A percentile compares a stretch with the other conserved stretches of the same genome.
These are phyloP conservation scores for Diplodia corticola DNA, from an alignment of 2,329 filamentous ascomycete genomes.

Conservation along the genomic window DNA sequence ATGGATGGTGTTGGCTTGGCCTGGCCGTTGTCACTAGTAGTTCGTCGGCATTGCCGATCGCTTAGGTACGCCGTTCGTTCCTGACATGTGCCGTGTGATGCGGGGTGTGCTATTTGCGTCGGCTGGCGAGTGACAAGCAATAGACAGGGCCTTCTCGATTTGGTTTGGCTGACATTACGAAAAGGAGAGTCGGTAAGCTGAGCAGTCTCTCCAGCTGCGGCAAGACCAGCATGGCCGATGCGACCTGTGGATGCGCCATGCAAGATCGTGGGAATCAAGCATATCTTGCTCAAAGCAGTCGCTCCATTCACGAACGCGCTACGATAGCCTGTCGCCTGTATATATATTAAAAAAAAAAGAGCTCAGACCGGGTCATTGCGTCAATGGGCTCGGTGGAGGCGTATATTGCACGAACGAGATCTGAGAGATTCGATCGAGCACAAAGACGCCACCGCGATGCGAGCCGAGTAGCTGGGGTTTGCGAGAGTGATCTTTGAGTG, in stretches of 20 bases:
- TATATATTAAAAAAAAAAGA: no score
- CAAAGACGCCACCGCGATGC: not conserved
- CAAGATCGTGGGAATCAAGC: not conserved
- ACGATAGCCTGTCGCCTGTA: not conserved
- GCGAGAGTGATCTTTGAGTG: not conserved
- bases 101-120: not conserved
- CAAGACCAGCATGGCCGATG: not conserved
- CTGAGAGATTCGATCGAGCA: not conserved
- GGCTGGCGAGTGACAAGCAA: not conserved
- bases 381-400: not conserved
- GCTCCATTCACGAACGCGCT: not conserved
- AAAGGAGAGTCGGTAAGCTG: not conserved
- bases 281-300: not conserved
- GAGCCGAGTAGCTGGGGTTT: not conserved
- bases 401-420: not conserved
- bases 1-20: no score
- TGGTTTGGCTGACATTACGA: no score
- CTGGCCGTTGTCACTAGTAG: not conserved
- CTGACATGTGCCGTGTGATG: not conserved
- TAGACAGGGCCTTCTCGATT: not conserved
- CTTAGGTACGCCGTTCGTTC: not conserved
- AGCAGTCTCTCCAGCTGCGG: not conserved
- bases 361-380: not conserved
- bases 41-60: not conserved
- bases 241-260: not conserved